These are phyloP conservation scores for Camelina laxa DNA, from an alignment of 345 rosid species.

Conservation along the genomic window DNA sequence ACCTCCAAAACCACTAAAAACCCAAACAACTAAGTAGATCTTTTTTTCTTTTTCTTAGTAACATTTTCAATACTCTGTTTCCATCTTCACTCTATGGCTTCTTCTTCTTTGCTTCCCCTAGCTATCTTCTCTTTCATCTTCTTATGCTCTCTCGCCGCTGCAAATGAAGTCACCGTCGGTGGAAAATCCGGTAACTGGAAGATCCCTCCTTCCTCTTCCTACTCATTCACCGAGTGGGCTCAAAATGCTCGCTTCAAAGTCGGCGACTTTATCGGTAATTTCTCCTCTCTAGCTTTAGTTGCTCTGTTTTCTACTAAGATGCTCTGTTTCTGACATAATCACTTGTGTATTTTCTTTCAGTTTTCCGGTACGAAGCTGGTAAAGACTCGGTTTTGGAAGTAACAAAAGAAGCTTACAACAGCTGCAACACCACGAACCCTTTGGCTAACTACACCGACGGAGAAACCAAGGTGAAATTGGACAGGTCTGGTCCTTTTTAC, in stretches of 20 bases:
- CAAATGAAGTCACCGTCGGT: constrained; percentile 58
- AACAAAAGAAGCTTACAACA: constrained; percentile 56
- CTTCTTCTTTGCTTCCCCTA: constrained; percentile 23
- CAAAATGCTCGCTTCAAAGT: constrained; percentile 61
- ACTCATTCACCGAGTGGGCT: constrained; percentile 68
- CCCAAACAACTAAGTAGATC: not conserved
- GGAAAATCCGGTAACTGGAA: constrained; percentile 58
- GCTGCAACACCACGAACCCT: constrained; percentile 67
- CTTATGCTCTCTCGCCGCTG: constrained; percentile 43
- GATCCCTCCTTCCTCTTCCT: constrained; percentile 57
- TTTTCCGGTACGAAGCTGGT: constrained; percentile 37
- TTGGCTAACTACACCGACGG: constrained; percentile 69
- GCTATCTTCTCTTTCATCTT: constrained; percentile 41
- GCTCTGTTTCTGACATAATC: constrained; percentile 25
- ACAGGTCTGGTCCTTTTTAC: constrained; percentile 65
- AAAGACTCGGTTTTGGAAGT: constrained; percentile 70
- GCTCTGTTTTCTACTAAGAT: constrained; percentile 1
- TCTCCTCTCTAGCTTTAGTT: not conserved
- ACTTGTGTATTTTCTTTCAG: constrained; percentile 11
- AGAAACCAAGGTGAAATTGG: constrained; percentile 65
- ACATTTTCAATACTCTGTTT: not conserved
- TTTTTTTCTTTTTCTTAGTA: not conserved
- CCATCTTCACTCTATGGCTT: constrained; percentile 28
- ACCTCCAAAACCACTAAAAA: constrained; percentile 1
- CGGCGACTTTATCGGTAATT: constrained; percentile 69